Conservation (phyloP, 2,329 filamentous ascomycete species). For the Aureobasidium sp. region DNA sequence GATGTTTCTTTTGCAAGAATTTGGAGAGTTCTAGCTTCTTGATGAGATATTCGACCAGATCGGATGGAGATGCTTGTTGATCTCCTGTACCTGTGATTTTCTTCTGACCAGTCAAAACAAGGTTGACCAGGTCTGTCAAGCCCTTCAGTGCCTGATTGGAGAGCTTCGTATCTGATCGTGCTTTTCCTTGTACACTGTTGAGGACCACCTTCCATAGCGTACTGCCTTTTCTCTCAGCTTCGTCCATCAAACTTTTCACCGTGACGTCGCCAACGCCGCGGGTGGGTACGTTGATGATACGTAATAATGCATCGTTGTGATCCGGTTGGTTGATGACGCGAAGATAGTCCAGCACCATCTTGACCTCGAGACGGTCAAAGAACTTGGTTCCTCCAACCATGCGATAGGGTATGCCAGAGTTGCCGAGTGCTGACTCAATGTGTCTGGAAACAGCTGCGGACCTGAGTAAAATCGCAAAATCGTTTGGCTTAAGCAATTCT, state of each 20-base stretch:
- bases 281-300: conserved; percentile 77
- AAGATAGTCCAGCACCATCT: conserved; percentile 79
- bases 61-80: conserved; percentile 30
- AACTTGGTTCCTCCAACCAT: conserved; percentile 92
- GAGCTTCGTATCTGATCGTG: conserved; percentile 45
- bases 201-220: conserved; percentile 72
- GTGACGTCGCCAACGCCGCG: conserved; percentile 75
- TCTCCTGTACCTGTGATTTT: conserved; percentile 42
- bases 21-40: conserved; percentile 63
- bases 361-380: conserved; percentile 85
- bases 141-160: conserved; percentile 48
- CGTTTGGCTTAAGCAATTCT: conserved; percentile 61
- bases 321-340: conserved; percentile 75
- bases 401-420: conserved; percentile 73
- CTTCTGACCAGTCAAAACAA: conserved; percentile 50
- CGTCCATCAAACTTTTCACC: conserved; percentile 62
- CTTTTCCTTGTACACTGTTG: conserved; percentile 45
- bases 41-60: conserved; percentile 49
- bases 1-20: conserved; percentile 63
- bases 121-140: conserved; percentile 49
- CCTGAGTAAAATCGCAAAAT: conserved; percentile 80
- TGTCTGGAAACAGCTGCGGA: conserved; percentile 74
- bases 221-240: conserved; percentile 61
- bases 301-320: conserved; percentile 76
- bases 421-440: conserved; percentile 76